Evolutionary conservation across 495 filamentous ascomycete genomes (phyloP).

Genomic region (Viridothelium virens): DNA sequence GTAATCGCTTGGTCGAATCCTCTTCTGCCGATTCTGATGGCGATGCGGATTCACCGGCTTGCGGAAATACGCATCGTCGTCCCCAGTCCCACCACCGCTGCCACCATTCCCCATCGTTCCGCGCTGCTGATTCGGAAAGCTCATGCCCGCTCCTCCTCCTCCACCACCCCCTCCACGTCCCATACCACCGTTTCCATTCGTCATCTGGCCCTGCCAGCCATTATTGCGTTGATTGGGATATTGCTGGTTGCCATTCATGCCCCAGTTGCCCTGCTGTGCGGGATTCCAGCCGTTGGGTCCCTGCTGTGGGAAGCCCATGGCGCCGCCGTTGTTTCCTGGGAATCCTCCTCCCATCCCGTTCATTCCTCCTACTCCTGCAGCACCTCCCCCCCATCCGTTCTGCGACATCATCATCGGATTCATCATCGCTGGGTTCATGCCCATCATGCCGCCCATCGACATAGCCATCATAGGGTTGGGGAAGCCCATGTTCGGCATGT

Average conservation of each 20-base stretch:
- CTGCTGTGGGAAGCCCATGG: slow-evolving; percentile 11
- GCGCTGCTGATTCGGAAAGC: slow-evolving; percentile 67
- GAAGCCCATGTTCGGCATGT: slow-evolving; percentile 37
- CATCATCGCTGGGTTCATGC: slow-evolving; percentile 33
- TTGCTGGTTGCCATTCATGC: slow-evolving; percentile 15
- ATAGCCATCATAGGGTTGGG: slow-evolving; percentile 35
- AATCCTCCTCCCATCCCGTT: slow-evolving; percentile 14
- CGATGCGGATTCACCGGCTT: slow-evolving; percentile 94
- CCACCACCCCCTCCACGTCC: slow-evolving; percentile 6
- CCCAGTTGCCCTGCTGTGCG: not conserved
- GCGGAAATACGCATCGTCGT: slow-evolving; percentile 89
- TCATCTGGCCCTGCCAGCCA: slow-evolving; percentile 15
- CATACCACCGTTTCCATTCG: not conserved
- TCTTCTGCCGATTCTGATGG: slow-evolving; percentile 68
- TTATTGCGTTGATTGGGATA: slow-evolving; percentile 12
- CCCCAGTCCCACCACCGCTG: slow-evolving; percentile 44
- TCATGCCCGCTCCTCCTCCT: slow-evolving; percentile 29
- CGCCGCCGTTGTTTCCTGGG: slow-evolving; percentile 31
- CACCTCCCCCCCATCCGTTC: slow-evolving; percentile 21
- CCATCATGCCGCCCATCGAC: slow-evolving; percentile 41
- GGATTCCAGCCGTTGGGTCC: slow-evolving; percentile 1
- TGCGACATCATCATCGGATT: slow-evolving; percentile 27
- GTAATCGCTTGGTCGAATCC: slow-evolving; percentile 81
- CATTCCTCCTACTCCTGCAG: slow-evolving; percentile 14
- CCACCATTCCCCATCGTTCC: slow-evolving; percentile 32